Evolutionary conservation across 495 filamentous ascomycete species (phyloP).

Genomic region (Hypoxylon cercidicola): DNA sequence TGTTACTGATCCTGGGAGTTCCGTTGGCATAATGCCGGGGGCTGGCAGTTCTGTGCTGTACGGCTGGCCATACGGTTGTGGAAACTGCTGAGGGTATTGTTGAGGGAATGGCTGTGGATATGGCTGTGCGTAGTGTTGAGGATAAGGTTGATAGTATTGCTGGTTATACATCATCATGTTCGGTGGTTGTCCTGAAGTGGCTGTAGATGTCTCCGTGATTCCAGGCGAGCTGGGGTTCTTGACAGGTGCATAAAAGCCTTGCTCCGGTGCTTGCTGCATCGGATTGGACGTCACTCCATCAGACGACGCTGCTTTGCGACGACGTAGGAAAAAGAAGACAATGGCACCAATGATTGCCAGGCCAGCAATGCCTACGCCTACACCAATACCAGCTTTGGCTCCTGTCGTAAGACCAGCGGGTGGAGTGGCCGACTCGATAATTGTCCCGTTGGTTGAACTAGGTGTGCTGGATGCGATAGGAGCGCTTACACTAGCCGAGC

Average conservation of each 20-base stretch:
- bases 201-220: constrained; percentile 26
- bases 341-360: constrained; percentile 48
- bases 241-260: constrained; percentile 39
- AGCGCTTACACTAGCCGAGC: constrained; percentile 20
- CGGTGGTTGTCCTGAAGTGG: constrained; percentile 6
- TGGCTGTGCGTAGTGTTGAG: constrained; percentile 14
- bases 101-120: constrained; percentile 32
- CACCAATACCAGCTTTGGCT: constrained; percentile 57
- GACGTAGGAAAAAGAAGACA: constrained; percentile 51
- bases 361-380: constrained; percentile 49
- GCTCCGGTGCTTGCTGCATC: constrained; percentile 15
- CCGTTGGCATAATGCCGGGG: constrained; percentile 28
- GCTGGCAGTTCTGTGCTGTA: constrained; percentile 38
- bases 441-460: background rate
- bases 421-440: background rate
- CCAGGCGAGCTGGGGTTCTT: constrained; percentile 33
- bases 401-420: constrained; percentile 49
- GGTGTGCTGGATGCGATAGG: constrained; percentile 24
- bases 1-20: constrained; percentile 38
- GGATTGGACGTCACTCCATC: constrained; percentile 16
- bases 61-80: constrained; percentile 27
- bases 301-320: constrained; percentile 41
- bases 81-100: constrained; percentile 37
- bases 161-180: constrained; percentile 30
- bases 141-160: constrained; percentile 33